These are phyloP conservation scores for Oryza officinalis DNA, from an alignment of 176 grass and related monocot species.

Conservation along the genomic window DNA sequence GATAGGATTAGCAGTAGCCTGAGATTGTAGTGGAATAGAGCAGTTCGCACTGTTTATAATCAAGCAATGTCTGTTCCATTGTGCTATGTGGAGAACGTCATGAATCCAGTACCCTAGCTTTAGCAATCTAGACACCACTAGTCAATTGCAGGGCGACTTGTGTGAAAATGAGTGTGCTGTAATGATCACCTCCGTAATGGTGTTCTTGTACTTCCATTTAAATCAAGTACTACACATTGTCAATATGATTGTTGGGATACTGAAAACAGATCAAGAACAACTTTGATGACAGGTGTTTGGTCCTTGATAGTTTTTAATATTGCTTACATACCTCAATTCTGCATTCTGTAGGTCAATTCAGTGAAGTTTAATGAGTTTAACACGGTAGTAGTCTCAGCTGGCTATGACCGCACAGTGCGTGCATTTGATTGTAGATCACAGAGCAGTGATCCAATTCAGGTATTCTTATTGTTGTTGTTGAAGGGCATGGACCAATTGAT, in stretches of 20 bases:
- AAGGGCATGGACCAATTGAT: not conserved
- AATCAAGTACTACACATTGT: not conserved
- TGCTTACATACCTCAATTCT: conserved; percentile 27
- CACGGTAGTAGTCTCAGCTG: conserved; percentile 79
- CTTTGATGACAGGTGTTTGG: not conserved
- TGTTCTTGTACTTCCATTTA: conserved; percentile 22
- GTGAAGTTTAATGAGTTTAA: conserved; percentile 94
- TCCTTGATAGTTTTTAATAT: not conserved
- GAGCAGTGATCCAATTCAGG: conserved; percentile 90
- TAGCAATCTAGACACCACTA: not conserved
- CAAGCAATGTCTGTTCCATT: not conserved
- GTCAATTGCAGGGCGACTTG: not conserved
- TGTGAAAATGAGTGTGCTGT: not conserved
- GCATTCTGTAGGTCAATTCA: conserved; percentile 65
- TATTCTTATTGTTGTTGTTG: conserved; percentile 32
- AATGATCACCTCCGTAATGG: not conserved
- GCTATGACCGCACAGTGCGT: conserved; percentile 81
- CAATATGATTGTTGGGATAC: not conserved
- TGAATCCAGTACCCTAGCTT: not conserved
- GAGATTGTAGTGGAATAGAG: not conserved
- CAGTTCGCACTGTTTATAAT: not conserved
- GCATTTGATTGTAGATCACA: conserved; percentile 96
- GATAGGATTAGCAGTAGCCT: not conserved
- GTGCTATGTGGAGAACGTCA: not conserved
- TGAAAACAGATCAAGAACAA: not conserved